These are phyloP conservation scores for Cyberlindnera mycetangii DNA, from an alignment of 805 yeast species.

Conservation along the genomic window DNA sequence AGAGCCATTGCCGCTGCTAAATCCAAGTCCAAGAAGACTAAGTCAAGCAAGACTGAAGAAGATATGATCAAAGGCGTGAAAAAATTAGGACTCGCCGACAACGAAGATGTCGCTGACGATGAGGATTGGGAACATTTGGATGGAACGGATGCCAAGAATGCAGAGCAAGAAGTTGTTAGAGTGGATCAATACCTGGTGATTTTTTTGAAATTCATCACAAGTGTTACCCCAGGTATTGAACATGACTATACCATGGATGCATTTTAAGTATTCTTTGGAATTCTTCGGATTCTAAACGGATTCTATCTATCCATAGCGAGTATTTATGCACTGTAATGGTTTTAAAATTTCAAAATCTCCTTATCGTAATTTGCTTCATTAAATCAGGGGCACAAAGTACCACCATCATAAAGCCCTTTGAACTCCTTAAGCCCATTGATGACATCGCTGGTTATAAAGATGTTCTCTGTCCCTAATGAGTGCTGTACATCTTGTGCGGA, in stretches of 20 bases:
- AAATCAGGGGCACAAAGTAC: too few species aligned
- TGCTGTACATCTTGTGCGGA: too few species aligned
- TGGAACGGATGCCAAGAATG: slow-evolving; percentile 29
- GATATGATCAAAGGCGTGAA: slow-evolving; percentile 41
- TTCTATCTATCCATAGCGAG: too few species aligned
- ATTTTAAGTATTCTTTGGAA: slow-evolving; percentile 40
- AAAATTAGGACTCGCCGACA: slow-evolving; percentile 44
- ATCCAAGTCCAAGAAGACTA: slow-evolving; percentile 29
- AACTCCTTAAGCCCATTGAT: too few species aligned
- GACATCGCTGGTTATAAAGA: too few species aligned
- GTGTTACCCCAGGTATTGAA: slow-evolving; percentile 97
- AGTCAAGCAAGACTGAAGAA: slow-evolving; percentile 21
- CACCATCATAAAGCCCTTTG: too few species aligned
- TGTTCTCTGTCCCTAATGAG: too few species aligned
- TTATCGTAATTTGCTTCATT: too few species aligned
- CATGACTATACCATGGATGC: slow-evolving; percentile 99
- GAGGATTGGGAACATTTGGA: slow-evolving; percentile 62
- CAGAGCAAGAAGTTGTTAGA: slow-evolving; percentile 49
- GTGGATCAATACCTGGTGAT: slow-evolving; percentile 90
- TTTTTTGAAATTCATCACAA: slow-evolving; percentile 89
- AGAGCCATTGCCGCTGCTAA: slow-evolving; percentile 56
- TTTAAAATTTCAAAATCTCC: too few species aligned
- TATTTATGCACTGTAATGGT: too few species aligned
- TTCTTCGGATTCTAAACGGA: too few species aligned
- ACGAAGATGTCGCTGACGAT: slow-evolving; percentile 40